Base-by-base conservation (phyloP, 768 basidiomycete species). In the Tylopilus sp. region DNA sequence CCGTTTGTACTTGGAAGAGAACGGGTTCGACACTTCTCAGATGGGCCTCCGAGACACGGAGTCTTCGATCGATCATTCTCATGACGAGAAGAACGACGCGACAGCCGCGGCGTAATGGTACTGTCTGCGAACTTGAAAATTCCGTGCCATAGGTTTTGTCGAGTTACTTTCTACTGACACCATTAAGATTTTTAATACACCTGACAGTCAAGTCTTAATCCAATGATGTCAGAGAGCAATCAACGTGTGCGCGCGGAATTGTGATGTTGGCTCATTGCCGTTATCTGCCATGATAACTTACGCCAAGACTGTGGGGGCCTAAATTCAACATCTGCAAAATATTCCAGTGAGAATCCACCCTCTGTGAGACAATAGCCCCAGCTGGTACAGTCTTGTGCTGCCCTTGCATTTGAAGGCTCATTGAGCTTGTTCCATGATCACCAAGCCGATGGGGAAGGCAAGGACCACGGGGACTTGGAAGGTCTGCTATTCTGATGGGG, bases 11-110 rank as follows among this genome's bases (percentile, higher is more conserved):
- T 78, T 97, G 48, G 83, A 83, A 61, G 77, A 71, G 9, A 68
- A 92, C 61, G 91, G 91, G 9, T 95, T 82, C 62, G 91, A 95
- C 65, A 86, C 83, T 30, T 75, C 79, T 8, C 72, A 71, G 43
- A 87, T 92, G 87, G 91, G 90, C 48, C 68, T 82, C 22, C 46
- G 25, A 26, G 62, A 55, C 11, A 56, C 64, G 36, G 70, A 69
- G 10, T 58, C 46, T 43, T 46, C 62, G 25, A 65, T 55, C 15
- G 41, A 51, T 40, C 47, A 57, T 10, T 3, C 28, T 10, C 28
- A 28, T 9, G 57, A 55, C 13, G 60, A 66, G 44, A 65, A 68
- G 9, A 45, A 55, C 4, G 54, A 44, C 4, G 1, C 49, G 30
- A 55, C 40, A n/a, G 55, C 6, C 9, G 31, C 47, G 4, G 57